Base-by-base conservation (phyloP, 768 basidiomycete genomes). In the Russula emetica region DNA sequence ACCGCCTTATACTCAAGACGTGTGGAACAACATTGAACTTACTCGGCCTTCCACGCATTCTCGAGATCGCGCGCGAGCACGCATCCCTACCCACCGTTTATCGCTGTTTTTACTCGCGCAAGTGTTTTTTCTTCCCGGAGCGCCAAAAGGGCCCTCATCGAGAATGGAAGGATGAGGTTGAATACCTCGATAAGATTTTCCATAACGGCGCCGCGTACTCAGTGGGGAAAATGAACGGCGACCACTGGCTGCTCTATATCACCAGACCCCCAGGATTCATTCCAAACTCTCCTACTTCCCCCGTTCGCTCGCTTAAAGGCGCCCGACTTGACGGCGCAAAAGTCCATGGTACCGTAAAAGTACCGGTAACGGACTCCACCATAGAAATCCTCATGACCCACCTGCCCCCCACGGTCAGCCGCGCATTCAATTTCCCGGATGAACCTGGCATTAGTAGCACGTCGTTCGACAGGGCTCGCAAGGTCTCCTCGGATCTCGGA, bases 71-170 rank as follows among this genome's bases (percentile, higher is more conserved):
- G 2, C 80, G 83, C 40, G 77, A 79, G 8, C 77, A 88, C 44
- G 89, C 87, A 13, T 79, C 82, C 55, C 76, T 93, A 64, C 78
- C 78, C 28, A 80, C 82, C 38, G 92, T 98, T 36, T 84, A 93
- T 75, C 85, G 93, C 66, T 94, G 91, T 76, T 99, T 98, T 80
- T 99, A 98, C 78, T 97, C 94, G 47, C 87, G 96, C 69, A 99
- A 98, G 77, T 89, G 90, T 8, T 99, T 98, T 83, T 98, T 98
- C 90, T 99, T 98, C 76, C 97, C 97, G 9, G 97, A 99, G 74
- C 85, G 91, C 26, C 97, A 99, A 73, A 78, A 78, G 24, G 95
- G 94, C 4, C 95, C 94, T 18, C 97, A 99, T 76, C 81, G 85
- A 61, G 91, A 94, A 71, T 99, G 97, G 97, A 85, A 85, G 63